A percentile compares a stretch with the other conserved stretches of the same genome.
Evolutionary conservation across 768 basidiomycete genomes (phyloP).

Genomic region (Leccinum broughii): DNA sequence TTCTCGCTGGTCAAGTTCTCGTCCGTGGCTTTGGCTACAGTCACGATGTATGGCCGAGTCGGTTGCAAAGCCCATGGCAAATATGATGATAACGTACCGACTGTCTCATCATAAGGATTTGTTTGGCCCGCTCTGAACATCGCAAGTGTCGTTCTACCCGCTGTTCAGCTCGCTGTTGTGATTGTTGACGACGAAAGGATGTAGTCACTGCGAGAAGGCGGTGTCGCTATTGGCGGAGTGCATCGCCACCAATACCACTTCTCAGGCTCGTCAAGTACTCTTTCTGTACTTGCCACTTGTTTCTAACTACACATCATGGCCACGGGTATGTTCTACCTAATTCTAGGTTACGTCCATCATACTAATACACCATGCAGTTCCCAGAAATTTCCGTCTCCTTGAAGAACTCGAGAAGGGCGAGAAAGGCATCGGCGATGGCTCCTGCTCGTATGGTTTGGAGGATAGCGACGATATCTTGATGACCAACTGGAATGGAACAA

Average conservation of each 20-base stretch:
- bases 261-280: background rate
- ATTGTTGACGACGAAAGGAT: slow-evolving; percentile 15
- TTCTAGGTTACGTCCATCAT: background rate
- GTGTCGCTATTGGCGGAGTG: slow-evolving; percentile 26
- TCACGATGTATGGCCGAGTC: background rate
- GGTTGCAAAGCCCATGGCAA: slow-evolving; percentile 7
- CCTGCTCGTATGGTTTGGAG: slow-evolving; percentile 95
- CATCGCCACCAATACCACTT: slow-evolving; percentile 1
- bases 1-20: slow-evolving; percentile 94
- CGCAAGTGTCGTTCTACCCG: slow-evolving; percentile 4
- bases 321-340: slow-evolving; percentile 42
- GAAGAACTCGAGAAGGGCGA: slow-evolving; percentile 99
- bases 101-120: slow-evolving; percentile 89
- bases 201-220: slow-evolving; percentile 31
- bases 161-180: slow-evolving; percentile 14
- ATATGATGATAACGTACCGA: slow-evolving; percentile 57
- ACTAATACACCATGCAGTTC: slow-evolving; percentile 57
- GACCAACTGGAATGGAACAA: slow-evolving; percentile 98
- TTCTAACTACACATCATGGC: slow-evolving; percentile 41
- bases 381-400: slow-evolving; percentile 92
- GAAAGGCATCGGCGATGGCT: slow-evolving; percentile 98
- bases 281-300: slow-evolving; percentile 8
- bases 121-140: slow-evolving; percentile 74
- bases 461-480: slow-evolving; percentile 96
- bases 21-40: slow-evolving; percentile 92